Evolutionary conservation across 2,329 filamentous ascomycete species (phyloP), one percentile per base, ranked within the genome.

Genomic region (Alternaria solani): DNA sequence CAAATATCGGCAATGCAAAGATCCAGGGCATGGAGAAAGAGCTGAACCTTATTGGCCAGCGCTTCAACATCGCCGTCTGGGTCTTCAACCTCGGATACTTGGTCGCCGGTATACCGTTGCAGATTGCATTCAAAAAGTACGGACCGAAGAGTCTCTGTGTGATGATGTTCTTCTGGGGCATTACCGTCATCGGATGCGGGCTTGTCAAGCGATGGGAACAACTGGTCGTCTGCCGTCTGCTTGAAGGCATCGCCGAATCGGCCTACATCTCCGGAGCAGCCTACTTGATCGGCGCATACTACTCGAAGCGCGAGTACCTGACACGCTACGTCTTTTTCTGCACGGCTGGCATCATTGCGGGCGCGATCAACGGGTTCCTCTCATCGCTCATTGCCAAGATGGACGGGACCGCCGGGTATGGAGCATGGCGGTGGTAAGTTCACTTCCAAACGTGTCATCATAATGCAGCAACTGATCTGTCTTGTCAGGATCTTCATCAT

Each of bases 301-400:
- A 87, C 72, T 84, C 81, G 61, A 79, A 83, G 53, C 75, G 82
- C 49, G 85, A 87, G 72, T 80, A 87, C 11, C 78, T 86, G 23
- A 84, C 84, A 48, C 80, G 85, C 14, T 73, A 67, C 51, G 84
- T 84, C 2, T 82, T 86, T 51, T 86, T 86, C 69, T 81, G 84
- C 16, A 84, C 81, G 2, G 81, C 84, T 1, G 81, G 83, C 0
- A 83, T 82, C 46, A 79, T 86, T 59, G 84, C 86, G 1, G 85
- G 85, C 3, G 84, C 85, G 1, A 86, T 87, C 55, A 86, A 85
- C 34, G 85, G 85, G 0, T 78, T 88, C 11, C 71, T 87, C 0
- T 84, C 72, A 76, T 18, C 78, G 83, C 12, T 81, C 79, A 55
- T 79, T 70, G 69, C 70, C 4, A 71, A 63, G 51, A 74, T 75